Conservation (phyloP, 129 eudicot species). For the Mikania micrantha region DNA sequence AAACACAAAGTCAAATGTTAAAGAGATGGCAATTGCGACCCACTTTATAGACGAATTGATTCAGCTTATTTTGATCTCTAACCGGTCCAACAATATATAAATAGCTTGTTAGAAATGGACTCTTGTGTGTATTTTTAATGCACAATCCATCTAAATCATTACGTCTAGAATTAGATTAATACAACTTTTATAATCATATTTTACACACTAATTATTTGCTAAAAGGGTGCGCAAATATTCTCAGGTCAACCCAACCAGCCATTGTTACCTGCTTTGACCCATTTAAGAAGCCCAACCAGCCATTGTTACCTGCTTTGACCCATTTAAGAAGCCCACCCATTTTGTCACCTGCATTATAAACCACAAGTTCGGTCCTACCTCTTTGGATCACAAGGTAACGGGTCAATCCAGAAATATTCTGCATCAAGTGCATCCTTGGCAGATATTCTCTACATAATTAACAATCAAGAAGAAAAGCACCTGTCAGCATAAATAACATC, state of each 20-base stretch:
- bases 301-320: background rate
- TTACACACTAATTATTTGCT: background rate
- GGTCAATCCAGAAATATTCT: constrained; percentile 95
- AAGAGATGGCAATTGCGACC: background rate
- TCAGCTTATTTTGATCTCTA: background rate
- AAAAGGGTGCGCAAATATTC: background rate
- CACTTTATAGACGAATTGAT: background rate
- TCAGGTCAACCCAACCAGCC: background rate
- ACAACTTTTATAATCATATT: background rate
- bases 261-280: background rate
- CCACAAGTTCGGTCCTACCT: constrained; percentile 37
- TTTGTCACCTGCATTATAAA: background rate
- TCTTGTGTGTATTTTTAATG: too few relatives aligned
- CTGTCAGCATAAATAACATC: constrained; percentile 4
- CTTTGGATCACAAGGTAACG: constrained; percentile 92
- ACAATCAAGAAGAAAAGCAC: background rate
- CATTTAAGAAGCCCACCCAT: background rate
- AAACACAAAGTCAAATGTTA: background rate
- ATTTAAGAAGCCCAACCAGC: background rate
- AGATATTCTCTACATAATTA: constrained; percentile 63
- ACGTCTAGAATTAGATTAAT: background rate
- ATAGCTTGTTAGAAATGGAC: background rate
- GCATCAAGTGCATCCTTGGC: constrained; percentile 98
- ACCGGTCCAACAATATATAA: background rate
- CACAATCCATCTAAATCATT: background rate